Percentiles rank a stretch among this genome's conserved stretches.
Conservation (phyloP, 768 basidiomycete genomes). For the Trametopsis cervina region DNA sequence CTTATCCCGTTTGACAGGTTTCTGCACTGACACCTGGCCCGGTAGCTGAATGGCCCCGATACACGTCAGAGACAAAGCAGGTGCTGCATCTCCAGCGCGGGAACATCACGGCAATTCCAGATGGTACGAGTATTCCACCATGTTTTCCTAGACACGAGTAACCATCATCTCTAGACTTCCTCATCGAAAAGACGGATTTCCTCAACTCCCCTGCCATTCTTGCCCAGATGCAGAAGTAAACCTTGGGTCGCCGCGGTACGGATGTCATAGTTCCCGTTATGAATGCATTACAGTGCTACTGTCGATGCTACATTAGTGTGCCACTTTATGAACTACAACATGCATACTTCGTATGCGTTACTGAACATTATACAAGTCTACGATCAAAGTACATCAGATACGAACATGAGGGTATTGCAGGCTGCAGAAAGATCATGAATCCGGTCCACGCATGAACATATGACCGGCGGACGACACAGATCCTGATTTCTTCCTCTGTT, state of each 20-base stretch:
- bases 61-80: slow-evolving; percentile 24
- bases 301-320: no score
- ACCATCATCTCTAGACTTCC: slow-evolving; percentile 29
- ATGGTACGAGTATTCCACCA: slow-evolving; percentile 30
- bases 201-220: slow-evolving; percentile 33
- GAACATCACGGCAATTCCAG: slow-evolving; percentile 48
- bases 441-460: background rate
- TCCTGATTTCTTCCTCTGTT: background rate
- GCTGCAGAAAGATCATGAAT: no score
- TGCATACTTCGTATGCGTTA: no score
- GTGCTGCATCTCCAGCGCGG: slow-evolving; percentile 45
- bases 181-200: slow-evolving; percentile 35
- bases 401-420: no score
- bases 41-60: slow-evolving; percentile 43
- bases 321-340: no score
- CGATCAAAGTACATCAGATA: no score
- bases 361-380: no score
- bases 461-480: background rate
- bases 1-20: background rate
- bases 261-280: no score
- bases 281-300: no score
- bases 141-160: background rate
- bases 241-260: no score
- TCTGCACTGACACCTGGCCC: background rate
- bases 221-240: slow-evolving; percentile 40